Percentiles rank a stretch among this genome's conserved stretches.
phyloP scores from a whole-genome alignment of 1,284 basidiomycete genomes.

The Malassezia brasiliensis region DNA sequence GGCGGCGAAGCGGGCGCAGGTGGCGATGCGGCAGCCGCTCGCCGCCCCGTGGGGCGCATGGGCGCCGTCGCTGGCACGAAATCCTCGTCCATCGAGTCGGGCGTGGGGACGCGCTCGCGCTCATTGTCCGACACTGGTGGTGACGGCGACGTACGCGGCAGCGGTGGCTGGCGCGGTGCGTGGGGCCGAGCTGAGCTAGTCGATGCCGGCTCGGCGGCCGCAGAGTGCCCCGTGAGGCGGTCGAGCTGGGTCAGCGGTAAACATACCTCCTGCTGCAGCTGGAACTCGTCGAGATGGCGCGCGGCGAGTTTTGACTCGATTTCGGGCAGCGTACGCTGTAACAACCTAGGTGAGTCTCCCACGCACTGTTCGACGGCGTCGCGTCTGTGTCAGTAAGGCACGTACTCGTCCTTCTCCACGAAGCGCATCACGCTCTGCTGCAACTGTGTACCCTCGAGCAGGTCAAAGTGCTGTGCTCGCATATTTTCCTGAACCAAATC shows the following conservation, averaged over 20 bases:
- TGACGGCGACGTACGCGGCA: too few species aligned
- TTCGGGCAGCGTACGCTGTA: conserved; percentile 25
- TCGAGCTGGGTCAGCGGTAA: conserved; percentile 15
- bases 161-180: too few species aligned
- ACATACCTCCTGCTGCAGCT: conserved; percentile 17
- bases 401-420: conserved; percentile 41
- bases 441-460: conserved; percentile 33
- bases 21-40: background rate
- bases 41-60: too few species aligned
- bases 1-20: background rate
- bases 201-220: too few species aligned
- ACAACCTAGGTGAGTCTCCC: conserved; percentile 11
- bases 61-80: too few species aligned
- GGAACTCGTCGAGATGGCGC: conserved; percentile 29
- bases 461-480: conserved; percentile 33
- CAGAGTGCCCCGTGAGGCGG: conserved; percentile 17
- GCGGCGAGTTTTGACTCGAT: conserved; percentile 25
- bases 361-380: conserved; percentile 26
- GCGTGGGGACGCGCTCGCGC: too few species aligned
- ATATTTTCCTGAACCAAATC: conserved; percentile 36
- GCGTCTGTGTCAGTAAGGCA: conserved; percentile 4
- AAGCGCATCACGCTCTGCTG: conserved; percentile 38
- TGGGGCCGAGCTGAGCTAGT: too few species aligned
- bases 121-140: too few species aligned
- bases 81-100: too few species aligned